Evolutionary conservation across 495 filamentous ascomycete genomes (phyloP), one percentile per base, ranked within the genome.

Genomic region (Lophium mytilinum): DNA sequence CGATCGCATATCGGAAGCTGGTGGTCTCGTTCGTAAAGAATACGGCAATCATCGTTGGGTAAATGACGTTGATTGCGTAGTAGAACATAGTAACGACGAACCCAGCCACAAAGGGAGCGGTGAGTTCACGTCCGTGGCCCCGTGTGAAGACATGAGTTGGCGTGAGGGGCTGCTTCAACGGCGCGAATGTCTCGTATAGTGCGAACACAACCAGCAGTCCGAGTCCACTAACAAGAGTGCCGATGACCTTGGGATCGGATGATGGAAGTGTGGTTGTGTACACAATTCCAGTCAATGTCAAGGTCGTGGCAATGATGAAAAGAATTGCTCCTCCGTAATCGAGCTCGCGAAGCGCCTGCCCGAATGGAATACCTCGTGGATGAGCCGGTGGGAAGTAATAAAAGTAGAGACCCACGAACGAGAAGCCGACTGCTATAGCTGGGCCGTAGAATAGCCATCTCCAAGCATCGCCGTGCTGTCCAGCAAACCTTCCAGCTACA

Each of bases 31-130:
- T 55, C 36, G 63, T 66, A 37, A 61, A 67, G 63, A 67, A 67
- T 10, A 66, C 63, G 14, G 54, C 18, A 17, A 65, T 60, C 60
- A 59, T 59, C 18, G 55, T 63, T 8, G 64, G 65, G 50, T 61
- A 66, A 35, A 68, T 60, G 5, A 68, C 53, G 53, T 66, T 68
- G 34, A 64, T 60, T 18, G 50, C 52, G 33, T 68, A 68, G 56
- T 66, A 69, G 41, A 69, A 69, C 67, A 69, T 69, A 33, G 56
- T 69, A 9, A 69, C 60, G 24, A 69, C 57, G 24, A 63, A 55
- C 14, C 55, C 50, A 34, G 53, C 67, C 36, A 69, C 60, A 43
- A 63, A 67, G 5, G 67, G 65, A 0, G 52, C 41, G 4, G 67
- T 69, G 30, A 69, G 53, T 18, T 68, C 65, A 7, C 65, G 37